Percentiles rank a stretch among this genome's conserved stretches.
These are phyloP conservation scores for Naematelia encephala DNA, from an alignment of 768 basidiomycete species.

Conservation along the genomic window DNA sequence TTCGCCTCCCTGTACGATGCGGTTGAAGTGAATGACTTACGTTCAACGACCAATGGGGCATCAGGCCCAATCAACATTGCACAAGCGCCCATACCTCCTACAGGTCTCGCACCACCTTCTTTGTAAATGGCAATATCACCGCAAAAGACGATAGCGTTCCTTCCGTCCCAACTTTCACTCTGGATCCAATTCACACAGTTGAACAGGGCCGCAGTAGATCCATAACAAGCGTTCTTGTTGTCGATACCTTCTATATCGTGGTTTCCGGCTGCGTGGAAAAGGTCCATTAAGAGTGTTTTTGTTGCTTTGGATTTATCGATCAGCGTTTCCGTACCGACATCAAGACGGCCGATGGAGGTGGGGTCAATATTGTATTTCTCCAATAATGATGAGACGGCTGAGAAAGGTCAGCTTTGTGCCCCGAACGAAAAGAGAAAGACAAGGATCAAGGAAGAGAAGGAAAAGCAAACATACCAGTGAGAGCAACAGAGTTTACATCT, in stretches of 20 bases:
- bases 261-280: constrained; percentile 89
- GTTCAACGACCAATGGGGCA: constrained; percentile 89
- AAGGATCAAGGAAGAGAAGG: background rate
- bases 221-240: constrained; percentile 99
- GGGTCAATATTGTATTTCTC: constrained; percentile 95
- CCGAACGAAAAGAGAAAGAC: too few species aligned
- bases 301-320: constrained; percentile 99
- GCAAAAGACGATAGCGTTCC: constrained; percentile 92
- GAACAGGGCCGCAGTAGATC: constrained; percentile 96
- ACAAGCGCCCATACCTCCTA: constrained; percentile 92
- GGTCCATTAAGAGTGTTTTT: constrained; percentile 97
- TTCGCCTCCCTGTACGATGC: too few species aligned
- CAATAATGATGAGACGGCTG: constrained; percentile 83
- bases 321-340: constrained; percentile 97
- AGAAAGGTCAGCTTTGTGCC: too few species aligned
- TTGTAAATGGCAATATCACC: constrained; percentile 99
- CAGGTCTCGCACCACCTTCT: constrained; percentile 89
- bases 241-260: constrained; percentile 97
- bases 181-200: constrained; percentile 99
- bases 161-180: constrained; percentile 91
- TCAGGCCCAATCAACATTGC: constrained; percentile 95
- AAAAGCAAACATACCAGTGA: constrained; percentile 66
- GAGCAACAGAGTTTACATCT: constrained; percentile 96
- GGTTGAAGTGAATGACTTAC: constrained; percentile 70
- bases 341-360: constrained; percentile 91